These are phyloP conservation scores for Lizonia empirigonia DNA, from an alignment of 2,329 filamentous ascomycete species.

Conservation along the genomic window DNA sequence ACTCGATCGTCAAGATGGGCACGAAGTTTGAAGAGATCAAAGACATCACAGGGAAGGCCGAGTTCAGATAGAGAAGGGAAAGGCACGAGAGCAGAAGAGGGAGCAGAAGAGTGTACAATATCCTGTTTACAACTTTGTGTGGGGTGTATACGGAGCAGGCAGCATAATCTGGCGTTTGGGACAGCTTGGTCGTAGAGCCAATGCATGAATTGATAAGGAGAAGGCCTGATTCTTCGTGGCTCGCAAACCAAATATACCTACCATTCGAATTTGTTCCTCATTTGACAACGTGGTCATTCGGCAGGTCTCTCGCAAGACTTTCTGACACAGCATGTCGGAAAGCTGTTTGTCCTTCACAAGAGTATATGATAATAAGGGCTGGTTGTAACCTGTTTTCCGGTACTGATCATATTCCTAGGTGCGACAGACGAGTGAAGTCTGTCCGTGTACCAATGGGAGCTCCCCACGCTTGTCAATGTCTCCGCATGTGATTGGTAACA, in stretches of 20 bases:
- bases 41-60: conserved; percentile 60
- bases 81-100: background rate
- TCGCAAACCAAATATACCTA: background rate
- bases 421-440: too few species aligned
- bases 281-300: too few species aligned
- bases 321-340: too few species aligned
- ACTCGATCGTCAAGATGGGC: conserved; percentile 85
- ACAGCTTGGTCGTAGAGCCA: background rate
- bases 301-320: too few species aligned
- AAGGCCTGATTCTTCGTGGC: background rate
- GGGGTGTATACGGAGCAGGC: conserved; percentile 5
- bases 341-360: too few species aligned
- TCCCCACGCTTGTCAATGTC: too few species aligned
- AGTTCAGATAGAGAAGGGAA: conserved; percentile 46
- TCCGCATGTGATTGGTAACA: too few species aligned
- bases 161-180: conserved; percentile 16
- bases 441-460: too few species aligned
- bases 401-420: too few species aligned
- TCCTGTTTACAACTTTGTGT: conserved; percentile 2
- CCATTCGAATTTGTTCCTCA: too few species aligned
- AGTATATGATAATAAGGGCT: too few species aligned
- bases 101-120: conserved; percentile 7
- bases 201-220: background rate
- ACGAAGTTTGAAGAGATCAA: conserved; percentile 66
- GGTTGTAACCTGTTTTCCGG: too few species aligned